Evolutionary conservation across 371 early-diverging fungal genomes (phyloP).

Genomic region (Circinella umbellata): DNA sequence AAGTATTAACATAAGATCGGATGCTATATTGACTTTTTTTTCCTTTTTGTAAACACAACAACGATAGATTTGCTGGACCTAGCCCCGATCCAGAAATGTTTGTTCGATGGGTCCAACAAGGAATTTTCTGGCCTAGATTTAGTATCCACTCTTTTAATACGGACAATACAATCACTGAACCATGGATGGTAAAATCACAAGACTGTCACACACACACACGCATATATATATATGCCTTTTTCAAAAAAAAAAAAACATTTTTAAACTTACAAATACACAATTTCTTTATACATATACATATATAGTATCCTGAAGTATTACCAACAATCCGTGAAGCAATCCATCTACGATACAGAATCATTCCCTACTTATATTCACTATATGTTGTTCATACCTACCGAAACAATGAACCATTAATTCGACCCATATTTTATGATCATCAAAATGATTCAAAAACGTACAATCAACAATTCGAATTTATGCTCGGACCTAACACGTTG

Average conservation of each 20-base stretch:
- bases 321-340: slow-evolving; percentile 60
- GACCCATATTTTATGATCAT: slow-evolving; percentile 61
- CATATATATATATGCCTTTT: too few relatives aligned
- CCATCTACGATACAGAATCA: slow-evolving; percentile 55
- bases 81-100: slow-evolving; percentile 60
- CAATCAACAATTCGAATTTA: slow-evolving; percentile 55
- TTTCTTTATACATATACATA: background rate
- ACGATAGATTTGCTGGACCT: slow-evolving; percentile 54
- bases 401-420: slow-evolving; percentile 52
- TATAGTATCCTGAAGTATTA: slow-evolving; percentile 44
- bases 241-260: background rate
- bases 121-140: slow-evolving; percentile 64
- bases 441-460: slow-evolving; percentile 49
- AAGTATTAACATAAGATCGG: background rate
- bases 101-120: slow-evolving; percentile 70
- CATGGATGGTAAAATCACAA: slow-evolving; percentile 57
- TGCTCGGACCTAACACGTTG: slow-evolving; percentile 58
- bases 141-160: slow-evolving; percentile 68
- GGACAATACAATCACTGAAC: slow-evolving; percentile 61
- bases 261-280: too few relatives aligned
- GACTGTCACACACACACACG: too few relatives aligned
- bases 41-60: background rate
- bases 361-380: slow-evolving; percentile 64
- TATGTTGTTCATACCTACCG: slow-evolving; percentile 37
- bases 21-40: too few relatives aligned